Evolutionary conservation across 257 asterid genomes (phyloP), one percentile per base, ranked within the genome.

Genomic region (Primulina tabacum): DNA sequence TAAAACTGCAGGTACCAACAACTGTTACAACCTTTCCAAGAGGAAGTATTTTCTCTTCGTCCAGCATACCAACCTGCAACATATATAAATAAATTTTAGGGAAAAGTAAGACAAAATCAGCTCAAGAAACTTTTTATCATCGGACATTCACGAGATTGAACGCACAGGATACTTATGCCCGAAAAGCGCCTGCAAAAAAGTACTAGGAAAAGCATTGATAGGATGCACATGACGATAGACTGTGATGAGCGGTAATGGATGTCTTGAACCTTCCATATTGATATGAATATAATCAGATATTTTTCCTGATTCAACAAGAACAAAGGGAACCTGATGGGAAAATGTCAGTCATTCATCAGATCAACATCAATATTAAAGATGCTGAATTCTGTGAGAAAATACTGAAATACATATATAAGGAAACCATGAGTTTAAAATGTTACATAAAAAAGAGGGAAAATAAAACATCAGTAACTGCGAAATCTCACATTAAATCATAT

Each of bases 81-180:
- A 71, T 60, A 30, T 40, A 55, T 37, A 52, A 32, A 9, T 18
- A 35, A 32, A 53, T 60, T 62, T 57, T 62, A 26, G 62, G 17
- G 66, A 10, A 61, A 55, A 26, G 21, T 58, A 68, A 62, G 18
- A 72, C 16, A 64, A 62, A 77, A 50, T 24, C 21, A 68, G 73
- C 64, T 56, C 60, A 43, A 57, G 37, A 74, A 69, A 43, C 38
- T 37, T 28, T 35, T 52, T 40, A 77, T 60, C 68, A 66, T 64
- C 18, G 59, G 64, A 21, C 35, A 59, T 57, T 62, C 64, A 60
- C 12, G 55, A 67, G 60, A 69, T 34, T 78, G 55, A 65, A 89
- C 99, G 89, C 53, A 94, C 97, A 57, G 99, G 99, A 76, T 86
- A 89, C 18, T 86, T 80, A 74, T 89, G 84, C 77, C 97, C 99